Percentiles rank a stretch among this genome's conserved stretches.
phyloP scores from a whole-genome alignment of 73 alveolate genomes.

The Breviolum minutum region DNA sequence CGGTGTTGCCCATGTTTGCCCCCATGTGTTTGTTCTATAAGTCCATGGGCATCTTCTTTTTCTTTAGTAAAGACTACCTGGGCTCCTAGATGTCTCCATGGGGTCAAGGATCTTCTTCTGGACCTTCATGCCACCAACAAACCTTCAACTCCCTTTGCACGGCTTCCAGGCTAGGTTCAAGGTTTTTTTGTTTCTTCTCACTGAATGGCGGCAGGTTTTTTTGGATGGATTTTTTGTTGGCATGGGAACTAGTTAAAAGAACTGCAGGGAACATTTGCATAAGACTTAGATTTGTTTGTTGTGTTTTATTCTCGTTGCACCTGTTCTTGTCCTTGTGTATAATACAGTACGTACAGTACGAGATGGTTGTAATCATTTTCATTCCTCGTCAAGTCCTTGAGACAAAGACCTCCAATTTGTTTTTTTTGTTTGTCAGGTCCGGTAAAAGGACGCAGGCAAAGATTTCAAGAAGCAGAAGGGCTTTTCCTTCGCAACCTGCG shows the following conservation, averaged over 20 bases:
- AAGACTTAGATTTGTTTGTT: background rate
- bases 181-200: background rate
- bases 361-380: background rate
- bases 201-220: background rate
- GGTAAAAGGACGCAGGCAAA: slow-evolving; percentile 12
- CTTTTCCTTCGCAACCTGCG: slow-evolving; percentile 31
- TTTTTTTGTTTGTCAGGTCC: background rate
- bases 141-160: slow-evolving; percentile 84
- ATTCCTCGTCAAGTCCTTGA: background rate
- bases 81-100: no score
- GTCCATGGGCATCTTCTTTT: no score
- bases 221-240: background rate
- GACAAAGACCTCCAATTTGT: background rate
- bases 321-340: background rate
- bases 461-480: slow-evolving; percentile 32
- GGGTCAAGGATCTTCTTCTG: slow-evolving; percentile 37
- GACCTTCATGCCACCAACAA: slow-evolving; percentile 92
- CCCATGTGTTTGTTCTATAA: no score
- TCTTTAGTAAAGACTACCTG: no score
- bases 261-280: background rate
- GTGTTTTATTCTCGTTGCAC: no score
- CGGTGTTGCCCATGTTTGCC: no score
- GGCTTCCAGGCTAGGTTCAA: slow-evolving; percentile 52
- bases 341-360: background rate
- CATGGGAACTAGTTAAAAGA: background rate